These are phyloP conservation scores for Colletotrichum chrysophilum DNA, from an alignment of 2,329 filamentous ascomycete genomes.

Conservation along the genomic window DNA sequence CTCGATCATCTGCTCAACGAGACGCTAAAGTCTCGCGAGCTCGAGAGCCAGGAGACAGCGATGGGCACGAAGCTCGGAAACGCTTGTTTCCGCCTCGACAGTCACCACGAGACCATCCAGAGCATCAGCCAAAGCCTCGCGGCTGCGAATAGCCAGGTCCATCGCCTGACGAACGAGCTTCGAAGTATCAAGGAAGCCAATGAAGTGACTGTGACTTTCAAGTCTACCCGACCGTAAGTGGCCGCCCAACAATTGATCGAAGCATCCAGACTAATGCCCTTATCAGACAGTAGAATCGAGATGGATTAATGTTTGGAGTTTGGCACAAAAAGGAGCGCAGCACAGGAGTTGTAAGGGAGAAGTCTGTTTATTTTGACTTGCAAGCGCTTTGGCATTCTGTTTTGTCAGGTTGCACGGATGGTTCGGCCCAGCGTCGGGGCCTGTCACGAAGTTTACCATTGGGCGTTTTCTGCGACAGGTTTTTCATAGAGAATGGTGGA, in stretches of 20 bases:
- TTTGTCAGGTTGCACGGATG: not conserved
- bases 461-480: not conserved
- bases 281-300: not conserved
- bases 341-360: not conserved
- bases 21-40: not conserved
- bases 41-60: not conserved
- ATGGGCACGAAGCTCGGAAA: not conserved
- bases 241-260: not conserved
- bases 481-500: not conserved
- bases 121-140: not conserved
- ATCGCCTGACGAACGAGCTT: not conserved
- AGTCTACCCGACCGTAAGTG: not conserved
- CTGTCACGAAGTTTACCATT: not conserved
- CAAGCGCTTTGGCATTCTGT: not conserved
- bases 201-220: slow-evolving; percentile 8
- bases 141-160: not conserved
- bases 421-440: not conserved
- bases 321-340: not conserved
- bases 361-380: not conserved
- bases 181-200: not conserved
- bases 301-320: not conserved
- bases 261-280: not conserved
- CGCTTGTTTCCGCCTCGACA: not conserved
- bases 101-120: not conserved
- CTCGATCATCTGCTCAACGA: not conserved